A percentile compares a stretch with the other conserved stretches of the same genome.
Evolutionary conservation across 2,329 filamentous ascomycete genomes (phyloP).

Genomic region (Juglanconis sp.): DNA sequence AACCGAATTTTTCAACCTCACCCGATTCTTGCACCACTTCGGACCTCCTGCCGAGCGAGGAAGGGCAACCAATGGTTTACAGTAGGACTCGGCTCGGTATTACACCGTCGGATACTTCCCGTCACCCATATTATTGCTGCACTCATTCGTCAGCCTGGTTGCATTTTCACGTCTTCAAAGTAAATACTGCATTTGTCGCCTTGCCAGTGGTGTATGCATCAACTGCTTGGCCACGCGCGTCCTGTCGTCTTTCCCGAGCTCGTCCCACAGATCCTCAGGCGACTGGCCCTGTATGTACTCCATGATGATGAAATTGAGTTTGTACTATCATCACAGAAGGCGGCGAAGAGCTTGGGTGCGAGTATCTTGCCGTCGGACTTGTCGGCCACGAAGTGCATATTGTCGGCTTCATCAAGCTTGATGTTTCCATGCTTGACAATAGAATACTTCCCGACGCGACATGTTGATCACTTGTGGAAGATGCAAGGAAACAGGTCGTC

Average conservation of each 20-base stretch:
- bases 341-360: neutral
- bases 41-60: no score
- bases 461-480: neutral
- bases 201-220: neutral
- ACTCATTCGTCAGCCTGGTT: no score
- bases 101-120: no score
- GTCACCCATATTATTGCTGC: no score
- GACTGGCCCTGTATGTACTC: neutral
- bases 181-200: no score
- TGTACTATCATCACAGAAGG: neutral
- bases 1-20: no score
- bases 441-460: neutral
- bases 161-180: no score
- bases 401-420: slow-evolving; percentile 1
- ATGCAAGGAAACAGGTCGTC: neutral
- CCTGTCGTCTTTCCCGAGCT: neutral
- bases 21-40: no score
- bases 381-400: neutral
- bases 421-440: slow-evolving; percentile 1
- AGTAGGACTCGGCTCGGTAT: no score
- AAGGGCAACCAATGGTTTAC: no score
- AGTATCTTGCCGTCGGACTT: neutral
- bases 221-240: neutral
- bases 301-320: neutral
- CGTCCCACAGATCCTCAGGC: neutral